Base-by-base conservation (phyloP, 1,284 basidiomycete genomes). In the Lignosus rhinocerotis region DNA sequence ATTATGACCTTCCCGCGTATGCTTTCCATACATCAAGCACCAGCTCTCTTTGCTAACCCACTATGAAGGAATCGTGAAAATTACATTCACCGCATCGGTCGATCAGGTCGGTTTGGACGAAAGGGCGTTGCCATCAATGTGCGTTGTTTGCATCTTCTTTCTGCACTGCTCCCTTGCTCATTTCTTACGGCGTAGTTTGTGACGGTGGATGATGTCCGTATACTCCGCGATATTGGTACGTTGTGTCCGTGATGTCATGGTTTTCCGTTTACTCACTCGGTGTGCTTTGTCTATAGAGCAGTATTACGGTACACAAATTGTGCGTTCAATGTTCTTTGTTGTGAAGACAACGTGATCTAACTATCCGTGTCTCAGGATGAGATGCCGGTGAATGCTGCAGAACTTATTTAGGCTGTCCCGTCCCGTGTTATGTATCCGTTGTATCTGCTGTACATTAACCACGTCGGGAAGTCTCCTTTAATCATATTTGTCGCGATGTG, bases 1-100 rank as follows among this genome's bases (percentile, higher is more conserved):
- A 98, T 78, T 98, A 98, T 72, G 96, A 98, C 72, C 81, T 98
- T 58, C 96, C 94, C 59, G 89, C 92, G 90, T 93, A 80, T 70
- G 85, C 76, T 30, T 50, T 43, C 25, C 33, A 17, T 38, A 21
- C n/a, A 8, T 32, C n/a, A 0, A 8, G 30, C 48, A 25, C 46
- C 6, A 16, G 12, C 34, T 41, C 36, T 56, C 44, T 11, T 53
- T 46, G 39, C 10, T 33, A 36, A 42, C 25, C 12, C 14, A 21
- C 17, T 47, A 36, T 41, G 62, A 65, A 92, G 90, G 63, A 95
- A 95, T 75, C 94, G 94, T 83, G 96, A 98, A 81, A 97, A 98
- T 76, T 99, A 99, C 78, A 96, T 99, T 66, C 96, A 98, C 78
- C 89, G 96, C 69, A 98, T 98, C 69, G 96, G 96, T 75, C 88